Evolutionary conservation across 495 filamentous ascomycete species (phyloP), one percentile per base, ranked within the genome.

Genomic region (Penicillium silybi): DNA sequence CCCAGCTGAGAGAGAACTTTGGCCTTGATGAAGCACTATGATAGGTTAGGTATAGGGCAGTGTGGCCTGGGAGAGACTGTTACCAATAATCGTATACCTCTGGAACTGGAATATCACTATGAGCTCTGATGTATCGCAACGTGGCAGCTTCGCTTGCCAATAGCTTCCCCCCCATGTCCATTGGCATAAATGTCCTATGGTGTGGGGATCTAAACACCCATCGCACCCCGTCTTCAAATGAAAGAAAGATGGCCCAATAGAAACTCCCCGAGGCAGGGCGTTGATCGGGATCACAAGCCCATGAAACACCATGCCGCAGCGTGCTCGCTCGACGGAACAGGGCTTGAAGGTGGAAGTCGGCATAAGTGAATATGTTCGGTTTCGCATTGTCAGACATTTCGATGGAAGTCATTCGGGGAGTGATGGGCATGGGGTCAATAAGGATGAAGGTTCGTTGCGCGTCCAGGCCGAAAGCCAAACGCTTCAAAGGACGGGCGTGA

Each of bases 61-160:
- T 45, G 6, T n/a, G 15, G 19, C 26, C 17, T 42, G 16, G 34
- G 41, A 57, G 20, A 32, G 16, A 8, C 0, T n/a, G 8, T 49
- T 56, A 58, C 64, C 50, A 54, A 41, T 64, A 60, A 10, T 44
- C 32, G 43, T 58, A 54, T 50, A 60, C 56, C 35, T 59, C 49
- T 53, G 64, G 64, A 44, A 62, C 61, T 46, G 64, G 61, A 40
- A 67, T 67, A 46, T 59, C 53, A 45, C 64, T 64, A 37, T 65
- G 46, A 44, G 41, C 16, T 19, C 27, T 58, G 45, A 67, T 37
- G 44, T 64, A 67, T 48, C 44, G 48, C 8, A 67, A 49, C 2
- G 54, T 64, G 27, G 58, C 58, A 51, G 48, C 61, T 50, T 62
- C 61, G 39, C 64, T 64, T 35, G 44, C 56, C 34, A 64, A 45